phyloP scores from a whole-genome alignment of 192 early-diverging fungal genomes.

The Tieghemiomyces parasiticus region DNA sequence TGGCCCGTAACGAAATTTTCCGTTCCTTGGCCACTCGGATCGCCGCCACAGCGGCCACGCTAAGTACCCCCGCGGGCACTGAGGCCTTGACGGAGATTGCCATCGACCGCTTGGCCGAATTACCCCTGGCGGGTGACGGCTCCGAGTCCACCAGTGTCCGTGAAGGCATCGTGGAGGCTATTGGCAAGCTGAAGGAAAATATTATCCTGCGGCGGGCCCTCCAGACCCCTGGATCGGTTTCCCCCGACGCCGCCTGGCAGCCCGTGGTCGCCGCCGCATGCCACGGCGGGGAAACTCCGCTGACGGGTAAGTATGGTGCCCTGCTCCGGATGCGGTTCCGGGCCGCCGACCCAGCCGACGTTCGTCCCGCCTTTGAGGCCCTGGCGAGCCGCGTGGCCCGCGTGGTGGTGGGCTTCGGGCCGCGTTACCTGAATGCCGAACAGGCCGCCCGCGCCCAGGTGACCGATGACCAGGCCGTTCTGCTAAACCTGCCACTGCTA shows the following conservation, averaged over 20 bases:
- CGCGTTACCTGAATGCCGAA: background rate
- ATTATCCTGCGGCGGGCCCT: conserved; percentile 56
- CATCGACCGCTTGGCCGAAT: background rate
- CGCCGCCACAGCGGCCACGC: conserved; percentile 34
- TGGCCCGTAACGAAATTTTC: conserved; percentile 69
- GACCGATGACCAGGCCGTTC: background rate
- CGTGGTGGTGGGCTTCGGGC: conserved; percentile 8
- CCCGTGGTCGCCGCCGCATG: background rate
- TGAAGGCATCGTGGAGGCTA: conserved; percentile 51
- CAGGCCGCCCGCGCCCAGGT: background rate
- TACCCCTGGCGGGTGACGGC: background rate
- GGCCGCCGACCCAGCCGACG: too few relatives aligned
- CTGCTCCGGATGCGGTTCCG: background rate
- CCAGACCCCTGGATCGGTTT: too few relatives aligned
- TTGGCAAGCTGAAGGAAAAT: conserved; percentile 85
- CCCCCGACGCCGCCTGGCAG: background rate
- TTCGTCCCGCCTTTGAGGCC: background rate
- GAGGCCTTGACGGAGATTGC: background rate
- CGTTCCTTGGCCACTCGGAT: conserved; percentile 48
- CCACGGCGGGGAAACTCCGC: conserved; percentile 4
- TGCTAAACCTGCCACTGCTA: background rate
- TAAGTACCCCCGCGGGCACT: conserved; percentile 16
- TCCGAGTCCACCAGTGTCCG: conserved; percentile 24
- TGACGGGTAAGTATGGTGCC: conserved; percentile 6
- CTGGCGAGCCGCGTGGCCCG: background rate